Evolutionary conservation across 1,284 basidiomycete genomes (phyloP).

Genomic region (Coriolopsis trogii): DNA sequence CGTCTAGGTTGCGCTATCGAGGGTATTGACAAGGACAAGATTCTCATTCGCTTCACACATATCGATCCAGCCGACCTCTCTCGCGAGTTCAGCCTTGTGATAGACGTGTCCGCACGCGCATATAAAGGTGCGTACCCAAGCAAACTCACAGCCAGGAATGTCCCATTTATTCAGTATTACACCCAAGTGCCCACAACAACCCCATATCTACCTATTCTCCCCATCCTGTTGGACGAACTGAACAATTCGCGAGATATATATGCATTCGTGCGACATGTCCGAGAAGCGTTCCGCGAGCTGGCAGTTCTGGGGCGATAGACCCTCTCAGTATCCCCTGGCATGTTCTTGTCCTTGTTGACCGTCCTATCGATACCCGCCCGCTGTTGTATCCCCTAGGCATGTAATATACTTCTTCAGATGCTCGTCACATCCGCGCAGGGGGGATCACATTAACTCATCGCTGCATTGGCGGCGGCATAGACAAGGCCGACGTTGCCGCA

Average conservation of each 20-base stretch:
- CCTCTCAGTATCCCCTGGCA: no score
- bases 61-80: slow-evolving; percentile 59
- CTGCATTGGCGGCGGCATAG: no score
- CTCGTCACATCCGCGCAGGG: no score
- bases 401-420: no score
- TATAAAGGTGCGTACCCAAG: slow-evolving; percentile 66
- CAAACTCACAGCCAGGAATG: neutral
- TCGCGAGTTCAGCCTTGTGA: slow-evolving; percentile 73
- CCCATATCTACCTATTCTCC: slow-evolving; percentile 62
- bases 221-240: slow-evolving; percentile 64
- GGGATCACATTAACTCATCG: no score
- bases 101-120: slow-evolving; percentile 65
- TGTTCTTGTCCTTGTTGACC: no score
- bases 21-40: slow-evolving; percentile 71
- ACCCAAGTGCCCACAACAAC: slow-evolving; percentile 68
- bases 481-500: no score
- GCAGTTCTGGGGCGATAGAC: no score
- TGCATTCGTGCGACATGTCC: slow-evolving; percentile 59
- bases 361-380: no score
- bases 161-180: slow-evolving; percentile 47
- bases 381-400: no score
- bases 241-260: slow-evolving; percentile 67
- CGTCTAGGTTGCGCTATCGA: slow-evolving; percentile 69
- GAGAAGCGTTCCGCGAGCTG: slow-evolving; percentile 43
- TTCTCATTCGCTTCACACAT: slow-evolving; percentile 74